Conservation (phyloP, 176 grass and related monocot genomes). For the Musa beccarii region DNA sequence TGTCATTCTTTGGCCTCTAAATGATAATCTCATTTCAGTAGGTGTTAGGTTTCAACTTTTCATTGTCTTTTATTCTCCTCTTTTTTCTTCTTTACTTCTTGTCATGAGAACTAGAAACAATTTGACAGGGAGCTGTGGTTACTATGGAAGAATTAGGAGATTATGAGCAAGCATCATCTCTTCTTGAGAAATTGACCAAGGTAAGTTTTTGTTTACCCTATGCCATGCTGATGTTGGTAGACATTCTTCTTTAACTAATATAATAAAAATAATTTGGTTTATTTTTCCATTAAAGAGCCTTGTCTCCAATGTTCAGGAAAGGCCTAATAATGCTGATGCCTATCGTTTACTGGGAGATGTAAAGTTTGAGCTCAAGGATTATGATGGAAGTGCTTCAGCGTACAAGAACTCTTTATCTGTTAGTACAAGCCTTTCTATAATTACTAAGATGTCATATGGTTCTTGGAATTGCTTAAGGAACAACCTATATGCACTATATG, state of each 20-base stretch:
- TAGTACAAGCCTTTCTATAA: slow-evolving; percentile 21
- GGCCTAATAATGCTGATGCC: slow-evolving; percentile 65
- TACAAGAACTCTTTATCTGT: slow-evolving; percentile 67
- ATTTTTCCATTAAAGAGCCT: slow-evolving; percentile 20
- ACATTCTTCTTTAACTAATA: neutral
- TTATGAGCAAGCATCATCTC: slow-evolving; percentile 61
- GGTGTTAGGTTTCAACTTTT: neutral
- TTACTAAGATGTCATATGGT: slow-evolving; percentile 10
- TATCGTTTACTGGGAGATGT: slow-evolving; percentile 86
- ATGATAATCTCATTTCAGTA: no score
- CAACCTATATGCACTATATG: neutral
- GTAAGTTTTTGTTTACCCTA: slow-evolving; percentile 27
- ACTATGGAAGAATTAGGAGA: slow-evolving; percentile 79
- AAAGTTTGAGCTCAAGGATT: slow-evolving; percentile 92
- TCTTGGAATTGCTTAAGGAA: neutral
- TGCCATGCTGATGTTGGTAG: slow-evolving; percentile 2
- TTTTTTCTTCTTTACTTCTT: neutral
- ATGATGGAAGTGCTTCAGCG: slow-evolving; percentile 68
- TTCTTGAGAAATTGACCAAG: slow-evolving; percentile 76
- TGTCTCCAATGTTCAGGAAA: slow-evolving; percentile 52
- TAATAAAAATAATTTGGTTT: slow-evolving; percentile 17
- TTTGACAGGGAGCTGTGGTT: slow-evolving; percentile 58
- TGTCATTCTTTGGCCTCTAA: no score
- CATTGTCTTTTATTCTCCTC: neutral
- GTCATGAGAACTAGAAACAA: neutral